Base-by-base conservation (phyloP, 805 yeast genomes). In the Hanseniaspora clermontiae region DNA sequence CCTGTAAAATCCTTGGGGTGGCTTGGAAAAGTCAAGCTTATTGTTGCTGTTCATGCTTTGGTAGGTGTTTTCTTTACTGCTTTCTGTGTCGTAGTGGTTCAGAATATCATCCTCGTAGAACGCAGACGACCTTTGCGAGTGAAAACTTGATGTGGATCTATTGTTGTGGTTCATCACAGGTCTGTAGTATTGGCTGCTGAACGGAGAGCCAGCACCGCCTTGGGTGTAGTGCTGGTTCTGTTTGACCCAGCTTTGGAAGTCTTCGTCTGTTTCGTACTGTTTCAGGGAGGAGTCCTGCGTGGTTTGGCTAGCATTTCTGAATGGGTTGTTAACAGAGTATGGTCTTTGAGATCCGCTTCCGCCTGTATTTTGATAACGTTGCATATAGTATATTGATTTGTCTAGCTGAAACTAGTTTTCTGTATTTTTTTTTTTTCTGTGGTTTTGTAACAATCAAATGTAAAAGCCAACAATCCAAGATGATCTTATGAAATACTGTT, bases 281-380 rank as follows among this genome's bases (percentile, higher is more conserved):
- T 58, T 60, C 34, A 64, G 52, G 36, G 70, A 66, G n/a, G 65
- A 53, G 39, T 65, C 70, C 58, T 58, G 60, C 61, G 71, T 60
- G 61, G 68, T 64, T 46, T 51, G 59, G 43, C 73, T 63, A 7
- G 74, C 75, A 56, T 73, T 72, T 64, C 91, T 76, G 67, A 84
- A 84, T n/a, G 91, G 91, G 62, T 84, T 84, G 66, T 82, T 82
- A 2, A 81, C 72, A 7, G 89, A 82, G 54, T 81, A 70, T 1
- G 74, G 76, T 60, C 76, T 70, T 34, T 55, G 57, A 24, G 50
- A 49, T 5, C 62, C 59, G 10, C 63, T 62, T 29, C 63, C 60
- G 52, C 67, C 66, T 46, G 52, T 55, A n/a, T 36, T 49, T 55
- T 49, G 57, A 45, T 43, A 49, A 36, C 46, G 55, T n/a, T 32